Conservation (phyloP, 139 green algal genomes). For the Tetradesmus lagerheimii region DNA sequence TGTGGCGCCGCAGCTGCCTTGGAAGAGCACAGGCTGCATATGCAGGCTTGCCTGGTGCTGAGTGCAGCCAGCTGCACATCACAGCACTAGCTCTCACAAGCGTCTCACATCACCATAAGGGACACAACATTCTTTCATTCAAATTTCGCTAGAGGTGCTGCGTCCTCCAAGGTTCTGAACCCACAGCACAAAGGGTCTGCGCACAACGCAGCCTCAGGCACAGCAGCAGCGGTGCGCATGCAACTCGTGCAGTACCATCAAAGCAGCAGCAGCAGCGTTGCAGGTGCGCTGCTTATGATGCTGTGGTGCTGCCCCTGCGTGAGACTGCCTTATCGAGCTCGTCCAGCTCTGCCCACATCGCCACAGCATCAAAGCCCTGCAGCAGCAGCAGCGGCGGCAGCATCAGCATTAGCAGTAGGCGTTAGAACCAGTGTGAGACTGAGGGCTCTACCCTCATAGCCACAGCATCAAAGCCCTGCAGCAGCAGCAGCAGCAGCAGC, state of each 20-base stretch:
- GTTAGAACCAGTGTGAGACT: too few species aligned
- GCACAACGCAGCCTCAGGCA: neutral
- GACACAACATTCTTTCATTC: neutral
- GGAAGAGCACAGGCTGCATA: too few species aligned
- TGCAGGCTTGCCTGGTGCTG: too few species aligned
- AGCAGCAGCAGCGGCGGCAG: neutral
- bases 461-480: conserved; percentile 6
- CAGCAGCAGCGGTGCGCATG: neutral
- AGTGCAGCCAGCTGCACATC: too few species aligned
- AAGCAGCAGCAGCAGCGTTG: neutral
- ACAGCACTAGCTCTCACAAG: too few species aligned
- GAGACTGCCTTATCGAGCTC: conserved; percentile 1
- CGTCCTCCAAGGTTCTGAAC: too few species aligned
- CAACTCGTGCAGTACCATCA: too few species aligned
- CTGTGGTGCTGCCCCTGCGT: neutral
- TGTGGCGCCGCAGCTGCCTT: too few species aligned
- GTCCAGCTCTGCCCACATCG: conserved; percentile 55
- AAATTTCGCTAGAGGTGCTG: too few species aligned
- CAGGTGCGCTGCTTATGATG: neutral
- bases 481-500: neutral
- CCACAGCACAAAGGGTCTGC: neutral
- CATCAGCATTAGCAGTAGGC: neutral
- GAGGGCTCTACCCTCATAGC: conserved; percentile 55
- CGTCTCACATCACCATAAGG: too few species aligned
- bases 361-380: conserved; percentile 9